A percentile compares a stretch with the other conserved stretches of the same genome.
phyloP scores from a whole-genome alignment of 345 rosid genomes.

The Citrus sinensis region DVS_A1.0 CM039163.1:46943501-46944000 shows the following conservation, averaged over 20 bases:
- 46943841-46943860: neutral
- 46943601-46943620: no score
- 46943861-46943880: neutral
- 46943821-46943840: no score
- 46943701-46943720: neutral
- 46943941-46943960: neutral
- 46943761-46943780: neutral
- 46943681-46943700: neutral
- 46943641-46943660: no score
- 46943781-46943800: neutral
- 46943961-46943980: neutral
- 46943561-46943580: no score
- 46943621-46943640: no score
- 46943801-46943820: neutral
- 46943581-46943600: no score
- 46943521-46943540: no score
- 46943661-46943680: no score
- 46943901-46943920: neutral
- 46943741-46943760: neutral
- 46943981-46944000: neutral
- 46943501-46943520: no score
- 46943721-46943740: no score
- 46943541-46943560: no score
- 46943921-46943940: neutral
- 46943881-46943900: constrained; percentile 12